Conservation (phyloP, 352 stramenopile genomes). For the Globisporangium uncinulatum region DNA sequence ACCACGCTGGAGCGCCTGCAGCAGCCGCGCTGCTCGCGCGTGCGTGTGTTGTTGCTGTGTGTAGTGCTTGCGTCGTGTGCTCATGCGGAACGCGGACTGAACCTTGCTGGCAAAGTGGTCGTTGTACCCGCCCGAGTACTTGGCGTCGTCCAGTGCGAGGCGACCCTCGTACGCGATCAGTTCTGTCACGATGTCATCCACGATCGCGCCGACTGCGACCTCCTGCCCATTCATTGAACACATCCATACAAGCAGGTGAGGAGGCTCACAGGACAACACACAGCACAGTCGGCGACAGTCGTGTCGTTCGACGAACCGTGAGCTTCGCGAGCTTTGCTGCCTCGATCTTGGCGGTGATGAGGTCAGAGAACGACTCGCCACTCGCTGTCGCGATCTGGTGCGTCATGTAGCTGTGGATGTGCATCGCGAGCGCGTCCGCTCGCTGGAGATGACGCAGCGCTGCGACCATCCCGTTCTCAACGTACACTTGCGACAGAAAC, state of each 20-base stretch:
- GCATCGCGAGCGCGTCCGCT: slow-evolving; percentile 33
- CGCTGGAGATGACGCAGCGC: slow-evolving; percentile 39
- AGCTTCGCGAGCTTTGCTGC: slow-evolving; percentile 33
- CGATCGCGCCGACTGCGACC: slow-evolving; percentile 37
- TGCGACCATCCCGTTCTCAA: slow-evolving; percentile 28
- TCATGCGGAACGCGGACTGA: slow-evolving; percentile 68
- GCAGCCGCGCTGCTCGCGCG: slow-evolving; percentile 42
- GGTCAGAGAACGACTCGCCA: slow-evolving; percentile 16
- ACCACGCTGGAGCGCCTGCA: slow-evolving; percentile 65
- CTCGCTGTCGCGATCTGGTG: slow-evolving; percentile 12
- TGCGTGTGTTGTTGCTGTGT: slow-evolving; percentile 33
- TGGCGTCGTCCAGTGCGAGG: slow-evolving; percentile 44
- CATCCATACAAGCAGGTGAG: neutral
- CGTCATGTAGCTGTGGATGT: slow-evolving; percentile 30
- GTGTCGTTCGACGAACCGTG: slow-evolving; percentile 14
- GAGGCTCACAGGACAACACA: neutral
- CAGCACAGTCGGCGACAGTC: neutral
- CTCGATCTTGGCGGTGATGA: slow-evolving; percentile 22
- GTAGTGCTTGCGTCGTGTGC: slow-evolving; percentile 52
- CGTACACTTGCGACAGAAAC: slow-evolving; percentile 41
- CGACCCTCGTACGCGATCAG: slow-evolving; percentile 54
- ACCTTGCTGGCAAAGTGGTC: slow-evolving; percentile 70
- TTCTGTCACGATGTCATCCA: slow-evolving; percentile 56
- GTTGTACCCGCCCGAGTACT: slow-evolving; percentile 50
- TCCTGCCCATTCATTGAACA: slow-evolving; percentile 20